A percentile compares a stretch with the other conserved stretches of the same genome.
Conservation (phyloP, 768 basidiomycete genomes). For the Agrocybe chaxingu region DNA sequence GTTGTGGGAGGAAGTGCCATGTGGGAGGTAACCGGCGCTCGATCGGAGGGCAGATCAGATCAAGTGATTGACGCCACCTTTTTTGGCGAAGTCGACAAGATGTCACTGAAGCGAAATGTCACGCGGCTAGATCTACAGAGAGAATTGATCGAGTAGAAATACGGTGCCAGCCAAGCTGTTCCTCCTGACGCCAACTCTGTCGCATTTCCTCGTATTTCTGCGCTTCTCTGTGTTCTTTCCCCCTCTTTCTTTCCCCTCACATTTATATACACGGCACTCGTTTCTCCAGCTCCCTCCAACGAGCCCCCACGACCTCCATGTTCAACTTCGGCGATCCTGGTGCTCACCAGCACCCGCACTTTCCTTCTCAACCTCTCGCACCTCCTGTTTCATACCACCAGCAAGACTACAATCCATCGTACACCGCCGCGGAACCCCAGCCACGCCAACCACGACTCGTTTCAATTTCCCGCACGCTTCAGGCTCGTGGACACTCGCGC, state of each 20-base stretch:
- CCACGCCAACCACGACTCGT: neutral
- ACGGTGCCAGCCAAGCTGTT: too few relatives aligned
- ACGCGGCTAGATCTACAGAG: too few relatives aligned
- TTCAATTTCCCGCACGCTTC: slow-evolving; percentile 1
- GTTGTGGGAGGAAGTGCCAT: too few relatives aligned
- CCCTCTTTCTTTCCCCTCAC: neutral
- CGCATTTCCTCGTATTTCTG: neutral
- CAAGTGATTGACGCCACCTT: too few relatives aligned
- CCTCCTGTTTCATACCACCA: slow-evolving; percentile 10
- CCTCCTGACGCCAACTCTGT: neutral
- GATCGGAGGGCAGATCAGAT: too few relatives aligned
- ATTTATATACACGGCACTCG: neutral
- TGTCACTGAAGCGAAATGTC: too few relatives aligned
- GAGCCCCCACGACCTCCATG: neutral
- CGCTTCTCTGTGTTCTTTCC: neutral
- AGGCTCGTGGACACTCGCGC: neutral
- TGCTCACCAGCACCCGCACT: slow-evolving; percentile 3
- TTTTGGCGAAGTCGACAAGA: too few relatives aligned
- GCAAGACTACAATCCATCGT: slow-evolving; percentile 6
- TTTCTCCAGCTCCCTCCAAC: neutral
- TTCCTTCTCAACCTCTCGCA: slow-evolving; percentile 7
- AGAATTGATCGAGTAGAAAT: too few relatives aligned
- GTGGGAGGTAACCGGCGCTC: too few relatives aligned
- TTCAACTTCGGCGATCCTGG: neutral
- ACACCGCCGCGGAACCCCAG: neutral